phyloP scores from a whole-genome alignment of 257 asterid genomes.

The Przewalskia tangutica region DNA sequence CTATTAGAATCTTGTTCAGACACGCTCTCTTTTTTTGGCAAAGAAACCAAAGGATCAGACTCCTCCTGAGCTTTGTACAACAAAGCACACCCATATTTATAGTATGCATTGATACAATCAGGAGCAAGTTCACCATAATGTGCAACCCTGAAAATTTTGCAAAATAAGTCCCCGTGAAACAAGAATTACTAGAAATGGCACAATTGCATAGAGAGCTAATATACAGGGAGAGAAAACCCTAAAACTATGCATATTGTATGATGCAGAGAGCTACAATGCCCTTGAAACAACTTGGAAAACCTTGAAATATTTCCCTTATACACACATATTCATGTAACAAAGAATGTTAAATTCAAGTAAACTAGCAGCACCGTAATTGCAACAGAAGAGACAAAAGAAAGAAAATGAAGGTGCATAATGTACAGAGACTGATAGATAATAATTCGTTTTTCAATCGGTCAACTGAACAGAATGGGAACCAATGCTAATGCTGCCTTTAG shows the following conservation, averaged over 20 bases:
- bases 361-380: background rate
- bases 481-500: background rate
- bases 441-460: background rate
- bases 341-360: background rate
- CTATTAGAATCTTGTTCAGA: conserved; percentile 41
- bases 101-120: conserved; percentile 72
- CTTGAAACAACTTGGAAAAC: background rate
- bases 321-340: background rate
- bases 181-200: background rate
- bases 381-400: background rate
- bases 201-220: background rate
- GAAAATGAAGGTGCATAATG: background rate
- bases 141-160: conserved; percentile 38
- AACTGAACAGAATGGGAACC: background rate
- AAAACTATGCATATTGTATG: background rate
- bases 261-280: background rate
- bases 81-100: conserved; percentile 63
- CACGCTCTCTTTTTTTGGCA: conserved; percentile 61
- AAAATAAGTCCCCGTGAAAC: background rate
- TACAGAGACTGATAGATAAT: background rate
- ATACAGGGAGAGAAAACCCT: background rate
- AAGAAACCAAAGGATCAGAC: conserved; percentile 76
- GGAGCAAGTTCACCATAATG: conserved; percentile 90
- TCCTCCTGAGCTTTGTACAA: conserved; percentile 82
- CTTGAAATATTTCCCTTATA: background rate